Base-by-base conservation (phyloP, 2,329 filamentous ascomycete genomes). In the Ophiostoma sp. region DNA sequence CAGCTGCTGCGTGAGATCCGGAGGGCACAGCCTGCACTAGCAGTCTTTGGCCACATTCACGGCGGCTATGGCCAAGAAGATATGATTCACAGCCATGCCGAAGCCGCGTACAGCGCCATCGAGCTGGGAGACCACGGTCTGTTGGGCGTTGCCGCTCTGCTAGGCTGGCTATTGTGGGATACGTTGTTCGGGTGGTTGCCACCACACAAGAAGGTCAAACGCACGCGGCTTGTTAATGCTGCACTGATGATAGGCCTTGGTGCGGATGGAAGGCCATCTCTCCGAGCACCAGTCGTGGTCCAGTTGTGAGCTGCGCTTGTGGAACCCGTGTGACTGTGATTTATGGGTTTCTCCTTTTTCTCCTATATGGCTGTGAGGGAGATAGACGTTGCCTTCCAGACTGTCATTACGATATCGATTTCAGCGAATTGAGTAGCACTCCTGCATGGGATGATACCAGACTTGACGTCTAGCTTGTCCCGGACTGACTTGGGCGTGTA, bases 1-100 rank as follows among this genome's bases (percentile, higher is more conserved):
- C 64, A 68, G 42, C 65, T 70, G 40, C 66, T 68, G 41, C 42
- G 36, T 5, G 45, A 47, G 45, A 47, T 47, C 14, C 14, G 45
- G 14, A 12, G 45, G 5, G 45, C 45, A 47, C 45, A 47, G 14
- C 45, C 45, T 4, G 14, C 5, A 14, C 45, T 47, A 16, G 45
- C 6, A 5, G 45, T 47, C 11, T 47, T 5, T 47, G 45, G 45
- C 45, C 45, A 47, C 45, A 47, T 47, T 6, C 45, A 47, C 45
- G 45, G 45, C 45, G 12, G 12, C 14, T 47, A 47, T 14, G 45
- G 45, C 14, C 45, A 47, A 14, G 45, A 47, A 3, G 9, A 47
- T 6, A 47, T 47, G 14, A 16, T 47, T 5, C 45, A 47, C 45
- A 47, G 14, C 45, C 14, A 47, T 12, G 5, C 18, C 49, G 49